phyloP scores from a whole-genome alignment of 208 protist species.

The Crithidia acanthocephali region DNA sequence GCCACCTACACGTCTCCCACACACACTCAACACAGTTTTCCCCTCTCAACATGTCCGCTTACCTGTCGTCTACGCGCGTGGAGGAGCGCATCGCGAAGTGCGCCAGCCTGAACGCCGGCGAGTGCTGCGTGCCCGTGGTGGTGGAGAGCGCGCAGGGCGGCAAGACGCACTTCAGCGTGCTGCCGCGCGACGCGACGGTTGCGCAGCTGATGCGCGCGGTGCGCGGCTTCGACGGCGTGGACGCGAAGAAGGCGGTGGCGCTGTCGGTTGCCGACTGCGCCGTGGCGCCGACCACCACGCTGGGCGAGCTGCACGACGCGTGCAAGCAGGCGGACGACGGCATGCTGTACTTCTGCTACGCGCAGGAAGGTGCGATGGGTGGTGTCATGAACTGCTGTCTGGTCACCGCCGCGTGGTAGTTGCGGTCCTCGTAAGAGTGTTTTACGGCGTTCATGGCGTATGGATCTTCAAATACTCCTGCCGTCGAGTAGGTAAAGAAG shows the following conservation, averaged over 20 bases:
- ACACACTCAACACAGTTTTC: neutral
- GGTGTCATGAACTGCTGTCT: neutral
- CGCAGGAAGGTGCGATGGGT: slow-evolving; percentile 23
- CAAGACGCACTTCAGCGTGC: slow-evolving; percentile 39
- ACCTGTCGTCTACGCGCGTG: slow-evolving; percentile 23
- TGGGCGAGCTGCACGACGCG: slow-evolving; percentile 38
- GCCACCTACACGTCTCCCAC: neutral
- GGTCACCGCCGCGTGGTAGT: neutral
- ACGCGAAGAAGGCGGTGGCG: slow-evolving; percentile 27
- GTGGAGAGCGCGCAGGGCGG: slow-evolving; percentile 27
- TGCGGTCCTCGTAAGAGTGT: neutral
- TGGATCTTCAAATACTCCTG: too few relatives aligned
- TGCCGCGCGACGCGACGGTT: slow-evolving; percentile 34
- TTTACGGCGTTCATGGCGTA: neutral
- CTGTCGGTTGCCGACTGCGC: slow-evolving; percentile 32
- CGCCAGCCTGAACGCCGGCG: slow-evolving; percentile 12
- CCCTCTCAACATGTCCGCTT: slow-evolving; percentile 16
- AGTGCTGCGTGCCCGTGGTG: slow-evolving; percentile 18
- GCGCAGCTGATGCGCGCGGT: slow-evolving; percentile 28
- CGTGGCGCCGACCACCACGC: slow-evolving; percentile 27
- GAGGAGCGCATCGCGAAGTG: slow-evolving; percentile 28
- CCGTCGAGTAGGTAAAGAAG: too few relatives aligned
- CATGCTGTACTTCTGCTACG: slow-evolving; percentile 44
- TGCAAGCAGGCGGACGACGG: slow-evolving; percentile 41
- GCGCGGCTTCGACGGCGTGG: slow-evolving; percentile 25